These are phyloP conservation scores for Uronychia binucleata DNA, from an alignment of 73 alveolate genomes.

Conservation along the genomic window DNA sequence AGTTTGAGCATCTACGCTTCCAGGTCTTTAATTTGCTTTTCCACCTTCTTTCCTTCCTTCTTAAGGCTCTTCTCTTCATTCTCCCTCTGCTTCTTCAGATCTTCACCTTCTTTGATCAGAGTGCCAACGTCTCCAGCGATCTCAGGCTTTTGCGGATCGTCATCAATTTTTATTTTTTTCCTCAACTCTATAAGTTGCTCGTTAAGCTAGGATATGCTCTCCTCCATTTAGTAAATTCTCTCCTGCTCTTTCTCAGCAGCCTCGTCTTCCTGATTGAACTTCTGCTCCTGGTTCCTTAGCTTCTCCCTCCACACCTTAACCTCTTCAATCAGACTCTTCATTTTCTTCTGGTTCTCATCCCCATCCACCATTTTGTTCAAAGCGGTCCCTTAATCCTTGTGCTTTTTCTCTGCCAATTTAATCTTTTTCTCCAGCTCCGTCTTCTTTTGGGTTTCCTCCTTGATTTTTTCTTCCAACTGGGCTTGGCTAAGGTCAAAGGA, in stretches of 20 bases:
- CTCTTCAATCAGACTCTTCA: constrained; percentile 46
- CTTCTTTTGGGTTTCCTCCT: constrained; percentile 20
- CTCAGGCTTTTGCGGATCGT: not conserved
- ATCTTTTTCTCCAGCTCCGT: constrained; percentile 30
- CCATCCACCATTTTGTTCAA: constrained; percentile 35
- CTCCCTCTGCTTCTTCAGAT: not conserved
- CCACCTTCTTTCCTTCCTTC: not conserved
- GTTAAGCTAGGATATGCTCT: constrained; percentile 3
- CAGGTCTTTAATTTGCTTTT: not conserved
- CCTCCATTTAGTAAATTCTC: constrained; percentile 28
- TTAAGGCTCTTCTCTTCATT: not conserved
- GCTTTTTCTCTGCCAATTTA: constrained; percentile 31
- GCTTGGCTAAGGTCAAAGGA: not conserved
- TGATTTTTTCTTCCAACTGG: not conserved
- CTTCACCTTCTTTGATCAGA: not conserved
- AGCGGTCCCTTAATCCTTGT: constrained; percentile 28
- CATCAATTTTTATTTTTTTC: not conserved
- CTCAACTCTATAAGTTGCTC: not conserved
- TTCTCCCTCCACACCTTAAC: constrained; percentile 44
- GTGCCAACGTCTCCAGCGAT: not conserved
- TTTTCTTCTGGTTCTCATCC: constrained; percentile 21
- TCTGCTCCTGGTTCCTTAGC: constrained; percentile 17
- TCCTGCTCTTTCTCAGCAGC: constrained; percentile 13
- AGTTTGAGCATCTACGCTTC: not conserved
- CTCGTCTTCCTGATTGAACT: constrained; percentile 24